Evolutionary conservation across 345 rosid genomes (phyloP).

Genomic region (Clarkia xantiana): DNA sequence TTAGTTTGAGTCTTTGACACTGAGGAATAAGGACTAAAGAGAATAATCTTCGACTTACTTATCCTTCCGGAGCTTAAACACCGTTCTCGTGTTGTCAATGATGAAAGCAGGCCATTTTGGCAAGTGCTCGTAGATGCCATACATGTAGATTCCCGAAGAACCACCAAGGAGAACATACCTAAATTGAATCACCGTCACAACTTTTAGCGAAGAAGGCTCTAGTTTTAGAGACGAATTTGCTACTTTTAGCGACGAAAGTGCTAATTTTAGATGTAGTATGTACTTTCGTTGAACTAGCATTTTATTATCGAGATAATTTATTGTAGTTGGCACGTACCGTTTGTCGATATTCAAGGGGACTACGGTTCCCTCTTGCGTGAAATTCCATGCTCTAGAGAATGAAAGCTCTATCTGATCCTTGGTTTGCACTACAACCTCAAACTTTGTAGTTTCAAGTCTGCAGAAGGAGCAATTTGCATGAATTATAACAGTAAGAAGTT

Average conservation of each 20-base stretch:
- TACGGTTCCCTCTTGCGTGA: constrained; percentile 25
- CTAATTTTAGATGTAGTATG: no score
- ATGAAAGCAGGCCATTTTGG: constrained; percentile 76
- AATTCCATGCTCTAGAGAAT: constrained; percentile 42
- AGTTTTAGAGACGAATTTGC: no score
- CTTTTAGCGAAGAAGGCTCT: no score
- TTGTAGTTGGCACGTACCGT: constrained; percentile 19
- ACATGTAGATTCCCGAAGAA: constrained; percentile 71
- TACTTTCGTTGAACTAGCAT: neutral
- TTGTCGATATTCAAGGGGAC: constrained; percentile 56
- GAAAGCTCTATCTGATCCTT: constrained; percentile 47
- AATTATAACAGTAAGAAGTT: no score
- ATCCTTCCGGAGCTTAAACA: constrained; percentile 78
- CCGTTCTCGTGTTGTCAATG: constrained; percentile 58
- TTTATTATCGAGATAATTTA: no score
- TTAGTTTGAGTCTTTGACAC: no score
- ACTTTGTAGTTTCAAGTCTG: constrained; percentile 27
- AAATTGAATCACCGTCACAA: neutral
- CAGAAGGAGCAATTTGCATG: no score
- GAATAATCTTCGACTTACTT: constrained; percentile 17
- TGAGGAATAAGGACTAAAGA: neutral
- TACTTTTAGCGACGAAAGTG: no score
- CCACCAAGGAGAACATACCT: constrained; percentile 72
- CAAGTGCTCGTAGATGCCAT: constrained; percentile 67
- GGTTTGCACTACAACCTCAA: constrained; percentile 31